Percentiles rank a stretch among this genome's conserved stretches.
phyloP scores from a whole-genome alignment of 192 early-diverging fungal genomes.

The Linnemannia zychae region DNA sequence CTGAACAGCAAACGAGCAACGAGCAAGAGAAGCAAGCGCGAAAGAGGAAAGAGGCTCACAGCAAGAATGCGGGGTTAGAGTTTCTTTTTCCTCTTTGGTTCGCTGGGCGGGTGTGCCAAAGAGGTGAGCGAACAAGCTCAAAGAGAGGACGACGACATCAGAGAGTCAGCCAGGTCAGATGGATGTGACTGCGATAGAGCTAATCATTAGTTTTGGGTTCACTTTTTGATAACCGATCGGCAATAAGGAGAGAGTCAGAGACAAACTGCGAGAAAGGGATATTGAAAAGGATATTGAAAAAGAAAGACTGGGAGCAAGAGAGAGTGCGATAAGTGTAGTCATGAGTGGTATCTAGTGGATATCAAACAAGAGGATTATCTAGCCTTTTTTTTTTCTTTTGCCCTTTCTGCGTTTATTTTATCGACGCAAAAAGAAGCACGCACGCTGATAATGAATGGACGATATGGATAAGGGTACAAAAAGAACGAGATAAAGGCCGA shows the following conservation, averaged over 20 bases:
- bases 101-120: background rate
- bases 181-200: background rate
- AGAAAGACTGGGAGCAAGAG: background rate
- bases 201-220: background rate
- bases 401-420: too few relatives aligned
- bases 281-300: background rate
- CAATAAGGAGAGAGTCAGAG: background rate
- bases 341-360: background rate
- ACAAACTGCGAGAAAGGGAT: background rate
- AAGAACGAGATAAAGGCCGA: background rate
- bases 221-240: conserved; percentile 8
- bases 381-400: background rate
- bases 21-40: too few relatives aligned
- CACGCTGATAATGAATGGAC: background rate
- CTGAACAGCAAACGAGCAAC: too few relatives aligned
- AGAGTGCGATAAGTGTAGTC: background rate
- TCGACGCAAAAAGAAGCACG: background rate
- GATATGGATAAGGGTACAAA: background rate
- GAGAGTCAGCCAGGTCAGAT: background rate
- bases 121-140: background rate
- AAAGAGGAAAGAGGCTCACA: conserved; percentile 9
- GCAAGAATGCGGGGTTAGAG: conserved; percentile 54
- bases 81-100: conserved; percentile 18
- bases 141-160: background rate
- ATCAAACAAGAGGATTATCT: background rate